phyloP scores from a whole-genome alignment of 257 asterid species.

The Cinchona pubescens region DNA sequence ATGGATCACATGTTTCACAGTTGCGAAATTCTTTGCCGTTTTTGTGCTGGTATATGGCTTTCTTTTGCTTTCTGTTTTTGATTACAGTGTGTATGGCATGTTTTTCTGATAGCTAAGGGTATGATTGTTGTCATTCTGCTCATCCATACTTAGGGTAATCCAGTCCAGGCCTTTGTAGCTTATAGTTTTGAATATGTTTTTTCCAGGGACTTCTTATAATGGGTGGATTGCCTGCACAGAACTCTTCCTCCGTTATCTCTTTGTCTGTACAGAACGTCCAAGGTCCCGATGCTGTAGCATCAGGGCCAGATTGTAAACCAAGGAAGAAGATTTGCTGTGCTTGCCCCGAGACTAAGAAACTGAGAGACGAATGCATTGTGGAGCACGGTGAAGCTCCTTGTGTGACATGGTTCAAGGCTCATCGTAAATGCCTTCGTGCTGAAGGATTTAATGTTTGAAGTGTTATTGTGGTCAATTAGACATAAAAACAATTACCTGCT shows the following conservation, averaged over 20 bases:
- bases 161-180: neutral
- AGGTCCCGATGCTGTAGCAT: conserved; percentile 28
- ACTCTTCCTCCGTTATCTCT: conserved; percentile 42
- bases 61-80: neutral
- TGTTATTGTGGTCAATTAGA: neutral
- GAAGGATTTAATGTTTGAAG: conserved; percentile 83
- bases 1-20: neutral
- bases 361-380: conserved; percentile 81
- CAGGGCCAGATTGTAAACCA: conserved; percentile 60
- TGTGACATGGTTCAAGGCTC: conserved; percentile 82
- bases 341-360: conserved; percentile 85
- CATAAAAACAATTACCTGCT: neutral
- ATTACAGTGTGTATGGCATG: neutral
- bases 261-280: conserved; percentile 39
- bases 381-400: conserved; percentile 81
- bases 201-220: conserved; percentile 27
- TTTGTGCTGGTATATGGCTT: neutral
- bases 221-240: conserved; percentile 44
- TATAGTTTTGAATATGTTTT: neutral
- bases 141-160: neutral
- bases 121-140: neutral
- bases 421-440: conserved; percentile 69
- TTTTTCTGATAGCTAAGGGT: neutral
- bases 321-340: conserved; percentile 95
- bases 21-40: neutral